These are phyloP conservation scores for Coemansia sp. DNA, from an alignment of 192 early-diverging fungal species.

Conservation along the genomic window DNA sequence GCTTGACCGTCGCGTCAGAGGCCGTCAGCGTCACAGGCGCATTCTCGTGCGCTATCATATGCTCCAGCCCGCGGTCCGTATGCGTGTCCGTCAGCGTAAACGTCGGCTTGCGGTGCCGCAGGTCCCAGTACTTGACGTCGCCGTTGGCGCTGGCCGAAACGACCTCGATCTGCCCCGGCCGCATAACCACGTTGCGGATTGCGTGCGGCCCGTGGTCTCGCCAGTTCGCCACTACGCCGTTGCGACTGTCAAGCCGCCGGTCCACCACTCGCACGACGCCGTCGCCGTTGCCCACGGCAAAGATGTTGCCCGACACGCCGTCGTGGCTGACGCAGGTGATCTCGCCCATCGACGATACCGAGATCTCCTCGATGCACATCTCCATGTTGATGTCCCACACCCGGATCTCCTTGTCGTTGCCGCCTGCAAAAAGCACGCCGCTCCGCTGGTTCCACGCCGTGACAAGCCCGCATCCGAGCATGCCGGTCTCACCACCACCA, in stretches of 20 bases:
- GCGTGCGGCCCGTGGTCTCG: conserved; percentile 36
- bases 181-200: conserved; percentile 39
- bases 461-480: conserved; percentile 21
- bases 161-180: conserved; percentile 35
- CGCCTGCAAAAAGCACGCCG: conserved; percentile 41
- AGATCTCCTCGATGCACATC: conserved; percentile 48
- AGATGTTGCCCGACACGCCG: conserved; percentile 36
- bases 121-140: conserved; percentile 50
- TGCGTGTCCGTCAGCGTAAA: conserved; percentile 34
- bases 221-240: conserved; percentile 37
- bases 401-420: conserved; percentile 40
- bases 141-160: conserved; percentile 43
- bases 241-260: conserved; percentile 34
- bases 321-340: conserved; percentile 46
- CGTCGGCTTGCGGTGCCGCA: conserved; percentile 28
- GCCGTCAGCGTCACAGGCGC: conserved; percentile 44
- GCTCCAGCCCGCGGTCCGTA: conserved; percentile 21
- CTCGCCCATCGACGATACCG: conserved; percentile 34
- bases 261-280: conserved; percentile 53
- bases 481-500: background rate
- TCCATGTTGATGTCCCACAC: conserved; percentile 51
- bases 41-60: conserved; percentile 45
- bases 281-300: conserved; percentile 40
- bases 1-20: conserved; percentile 36
- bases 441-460: conserved; percentile 52